Percentiles rank a stretch among this genome's conserved stretches.
Evolutionary conservation across 1,284 basidiomycete genomes (phyloP).

Genomic region (Leccinum fuscescens): DNA sequence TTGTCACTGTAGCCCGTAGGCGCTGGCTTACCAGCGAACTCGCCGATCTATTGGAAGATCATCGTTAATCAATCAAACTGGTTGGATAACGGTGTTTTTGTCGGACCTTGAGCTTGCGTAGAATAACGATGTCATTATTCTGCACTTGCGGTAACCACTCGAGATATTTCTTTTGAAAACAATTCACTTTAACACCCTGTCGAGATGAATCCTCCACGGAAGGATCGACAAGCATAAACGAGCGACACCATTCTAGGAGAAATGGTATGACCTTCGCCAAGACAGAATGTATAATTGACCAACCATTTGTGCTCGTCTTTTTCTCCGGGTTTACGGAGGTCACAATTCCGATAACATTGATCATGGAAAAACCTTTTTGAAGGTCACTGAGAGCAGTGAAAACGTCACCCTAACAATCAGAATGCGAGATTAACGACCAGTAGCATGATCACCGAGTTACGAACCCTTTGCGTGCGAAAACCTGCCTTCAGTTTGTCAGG

Average conservation of each 20-base stretch:
- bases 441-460: conserved; percentile 1
- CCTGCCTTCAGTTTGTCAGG: conserved; percentile 17
- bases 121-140: conserved; percentile 35
- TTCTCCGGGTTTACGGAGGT: conserved; percentile 7
- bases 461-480: conserved; percentile 29
- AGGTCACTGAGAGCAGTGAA: conserved; percentile 29
- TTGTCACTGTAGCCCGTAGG: conserved; percentile 43
- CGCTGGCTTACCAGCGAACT: conserved; percentile 30
- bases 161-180: conserved; percentile 47
- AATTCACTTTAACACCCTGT: conserved; percentile 38
- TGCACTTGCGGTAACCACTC: conserved; percentile 50
- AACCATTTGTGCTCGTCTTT: conserved; percentile 30
- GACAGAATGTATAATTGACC: conserved; percentile 4
- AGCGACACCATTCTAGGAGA: conserved; percentile 30
- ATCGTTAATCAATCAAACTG: conserved; percentile 1
- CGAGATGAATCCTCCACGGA: conserved; percentile 38
- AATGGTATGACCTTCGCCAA: neutral
- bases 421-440: neutral
- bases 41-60: conserved; percentile 29
- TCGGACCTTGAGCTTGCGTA: conserved; percentile 32
- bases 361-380: conserved; percentile 11
- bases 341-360: conserved; percentile 36
- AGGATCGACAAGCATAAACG: conserved; percentile 28
- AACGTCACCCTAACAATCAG: conserved; percentile 27
- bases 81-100: neutral